Evolutionary conservation across 2,329 filamentous ascomycete species (phyloP).

Genomic region (Aspergillus viridinutans): DNA sequence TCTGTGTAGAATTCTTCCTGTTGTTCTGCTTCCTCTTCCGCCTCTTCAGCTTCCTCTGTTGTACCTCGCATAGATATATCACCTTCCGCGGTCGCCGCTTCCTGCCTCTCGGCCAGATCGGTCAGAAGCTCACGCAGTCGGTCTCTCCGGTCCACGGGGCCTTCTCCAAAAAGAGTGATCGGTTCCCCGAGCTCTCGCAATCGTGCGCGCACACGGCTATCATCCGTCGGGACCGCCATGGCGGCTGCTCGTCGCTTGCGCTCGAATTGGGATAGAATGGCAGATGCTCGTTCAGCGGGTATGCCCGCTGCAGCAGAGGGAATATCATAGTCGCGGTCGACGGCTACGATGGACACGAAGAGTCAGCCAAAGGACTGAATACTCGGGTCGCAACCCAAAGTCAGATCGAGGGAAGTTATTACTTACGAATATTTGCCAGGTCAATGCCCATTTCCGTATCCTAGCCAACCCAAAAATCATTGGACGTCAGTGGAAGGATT

Average conservation of each 20-base stretch:
- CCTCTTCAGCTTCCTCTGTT: conserved; percentile 43
- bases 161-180: conserved; percentile 91
- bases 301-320: conserved; percentile 62
- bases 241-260: conserved; percentile 84
- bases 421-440: conserved; percentile 61
- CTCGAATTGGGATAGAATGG: conserved; percentile 81
- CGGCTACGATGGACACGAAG: conserved; percentile 39
- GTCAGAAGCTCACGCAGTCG: conserved; percentile 77
- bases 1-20: conserved; percentile 95
- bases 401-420: conserved; percentile 4
- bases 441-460: conserved; percentile 57
- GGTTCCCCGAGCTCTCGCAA: conserved; percentile 88
- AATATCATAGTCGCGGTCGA: conserved; percentile 82
- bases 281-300: conserved; percentile 75
- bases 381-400: background rate
- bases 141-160: conserved; percentile 77
- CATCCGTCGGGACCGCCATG: conserved; percentile 90
- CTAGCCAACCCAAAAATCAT: conserved; percentile 27
- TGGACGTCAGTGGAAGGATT: conserved; percentile 16
- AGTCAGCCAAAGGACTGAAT: background rate
- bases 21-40: conserved; percentile 65
- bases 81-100: conserved; percentile 42
- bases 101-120: conserved; percentile 62
- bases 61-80: conserved; percentile 53
- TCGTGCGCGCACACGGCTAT: conserved; percentile 74